Evolutionary conservation across 2,329 filamentous ascomycete genomes (phyloP).

Genomic region (Aspergillus sergii): DNA sequence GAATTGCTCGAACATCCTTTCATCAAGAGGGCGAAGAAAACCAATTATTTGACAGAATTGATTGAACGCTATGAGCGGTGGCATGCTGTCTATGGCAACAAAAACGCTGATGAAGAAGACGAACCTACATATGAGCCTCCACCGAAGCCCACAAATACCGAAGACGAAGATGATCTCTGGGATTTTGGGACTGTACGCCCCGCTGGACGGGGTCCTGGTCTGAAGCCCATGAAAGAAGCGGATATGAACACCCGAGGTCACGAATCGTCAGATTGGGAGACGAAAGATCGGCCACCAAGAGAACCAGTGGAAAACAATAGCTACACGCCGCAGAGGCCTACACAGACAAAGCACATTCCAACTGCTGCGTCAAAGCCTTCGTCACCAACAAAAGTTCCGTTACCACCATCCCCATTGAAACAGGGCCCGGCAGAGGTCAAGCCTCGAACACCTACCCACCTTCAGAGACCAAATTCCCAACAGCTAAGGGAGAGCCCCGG

Average conservation of each 20-base stretch:
- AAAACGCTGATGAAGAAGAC: slow-evolving; percentile 63
- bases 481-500: slow-evolving; percentile 39
- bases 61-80: slow-evolving; percentile 90
- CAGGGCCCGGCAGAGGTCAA: slow-evolving; percentile 52
- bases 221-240: slow-evolving; percentile 76
- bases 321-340: slow-evolving; percentile 59
- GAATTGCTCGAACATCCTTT: slow-evolving; percentile 90
- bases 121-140: slow-evolving; percentile 53
- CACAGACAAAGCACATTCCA: slow-evolving; percentile 54
- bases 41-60: slow-evolving; percentile 92
- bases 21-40: slow-evolving; percentile 88
- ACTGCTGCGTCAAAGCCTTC: slow-evolving; percentile 38
- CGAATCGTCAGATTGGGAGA: slow-evolving; percentile 34
- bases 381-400: slow-evolving; percentile 61
- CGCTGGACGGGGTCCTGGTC: slow-evolving; percentile 66
- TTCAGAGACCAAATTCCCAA: slow-evolving; percentile 43
- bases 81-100: slow-evolving; percentile 76
- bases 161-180: slow-evolving; percentile 81
- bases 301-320: slow-evolving; percentile 37
- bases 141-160: slow-evolving; percentile 44
- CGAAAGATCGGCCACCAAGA: slow-evolving; percentile 28
- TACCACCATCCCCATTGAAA: slow-evolving; percentile 63
- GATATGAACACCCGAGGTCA: slow-evolving; percentile 74
- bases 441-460: slow-evolving; percentile 52
- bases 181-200: slow-evolving; percentile 95